Conservation (phyloP, 2,329 filamentous ascomycete species). For the Neofusicoccum parvum region DNA sequence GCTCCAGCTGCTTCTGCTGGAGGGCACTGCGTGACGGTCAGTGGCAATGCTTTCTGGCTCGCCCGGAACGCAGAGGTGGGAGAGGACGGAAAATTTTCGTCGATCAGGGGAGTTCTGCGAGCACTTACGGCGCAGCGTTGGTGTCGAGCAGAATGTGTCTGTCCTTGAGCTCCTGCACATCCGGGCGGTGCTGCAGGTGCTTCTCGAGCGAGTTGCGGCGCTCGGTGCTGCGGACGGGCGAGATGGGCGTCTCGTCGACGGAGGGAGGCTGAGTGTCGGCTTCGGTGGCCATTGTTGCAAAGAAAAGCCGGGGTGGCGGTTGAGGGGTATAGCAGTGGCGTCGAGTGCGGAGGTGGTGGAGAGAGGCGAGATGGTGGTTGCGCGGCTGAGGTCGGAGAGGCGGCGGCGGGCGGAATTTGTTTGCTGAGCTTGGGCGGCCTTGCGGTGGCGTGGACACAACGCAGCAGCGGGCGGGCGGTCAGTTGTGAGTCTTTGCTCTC, state of each 20-base stretch:
- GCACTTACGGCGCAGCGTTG: slow-evolving; percentile 64
- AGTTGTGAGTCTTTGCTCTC: slow-evolving; percentile 4
- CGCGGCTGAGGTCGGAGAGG: neutral
- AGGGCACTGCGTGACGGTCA: slow-evolving; percentile 53
- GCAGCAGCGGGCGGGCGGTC: neutral
- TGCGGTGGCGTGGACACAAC: slow-evolving; percentile 10
- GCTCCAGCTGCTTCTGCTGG: slow-evolving; percentile 63
- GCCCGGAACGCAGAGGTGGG: neutral
- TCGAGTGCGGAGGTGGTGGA: neutral
- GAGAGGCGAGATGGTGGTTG: neutral
- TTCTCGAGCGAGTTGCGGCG: slow-evolving; percentile 59
- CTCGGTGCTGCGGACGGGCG: slow-evolving; percentile 47
- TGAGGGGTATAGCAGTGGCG: neutral
- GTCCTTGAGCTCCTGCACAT: slow-evolving; percentile 66
- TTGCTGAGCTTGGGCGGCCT: neutral
- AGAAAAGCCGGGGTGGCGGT: neutral
- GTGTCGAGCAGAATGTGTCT: slow-evolving; percentile 69
- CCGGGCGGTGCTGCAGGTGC: slow-evolving; percentile 51
- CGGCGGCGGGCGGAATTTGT: slow-evolving; percentile 5
- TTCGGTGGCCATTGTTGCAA: slow-evolving; percentile 16
- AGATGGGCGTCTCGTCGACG: slow-evolving; percentile 45
- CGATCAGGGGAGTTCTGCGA: neutral
- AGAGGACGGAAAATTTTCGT: neutral
- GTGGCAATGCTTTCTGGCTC: neutral
- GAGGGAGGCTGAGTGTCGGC: slow-evolving; percentile 24